A percentile compares a stretch with the other conserved stretches of the same genome.
Conservation (phyloP, 2,329 filamentous ascomycete genomes). For the Biscogniauxia marginata region DNA sequence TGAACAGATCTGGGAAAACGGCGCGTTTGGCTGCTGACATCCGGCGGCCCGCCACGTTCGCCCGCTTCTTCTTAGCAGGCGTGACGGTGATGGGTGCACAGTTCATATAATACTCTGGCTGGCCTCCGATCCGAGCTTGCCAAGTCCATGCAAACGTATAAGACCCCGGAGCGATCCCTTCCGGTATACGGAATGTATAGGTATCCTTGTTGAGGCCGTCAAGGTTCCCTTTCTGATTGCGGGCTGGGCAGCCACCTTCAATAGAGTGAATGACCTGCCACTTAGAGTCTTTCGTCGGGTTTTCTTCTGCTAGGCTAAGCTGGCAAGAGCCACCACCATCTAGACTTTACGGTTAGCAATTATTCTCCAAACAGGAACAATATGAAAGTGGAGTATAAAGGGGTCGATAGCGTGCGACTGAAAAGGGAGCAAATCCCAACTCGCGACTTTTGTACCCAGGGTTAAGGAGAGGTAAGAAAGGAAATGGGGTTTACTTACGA, state of each 20-base stretch:
- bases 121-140: slow-evolving; percentile 66
- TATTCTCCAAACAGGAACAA: slow-evolving; percentile 48
- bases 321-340: slow-evolving; percentile 75
- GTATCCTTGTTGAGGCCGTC: slow-evolving; percentile 41
- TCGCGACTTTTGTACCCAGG: no score
- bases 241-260: slow-evolving; percentile 65
- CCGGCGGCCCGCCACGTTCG: slow-evolving; percentile 10
- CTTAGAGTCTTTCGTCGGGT: slow-evolving; percentile 50
- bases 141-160: slow-evolving; percentile 74
- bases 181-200: slow-evolving; percentile 60
- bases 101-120: slow-evolving; percentile 77
- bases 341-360: slow-evolving; percentile 50
- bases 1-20: slow-evolving; percentile 64
- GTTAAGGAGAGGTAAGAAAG: slow-evolving; percentile 26
- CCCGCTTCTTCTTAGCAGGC: slow-evolving; percentile 15
- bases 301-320: slow-evolving; percentile 65
- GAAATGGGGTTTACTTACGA: background rate
- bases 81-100: slow-evolving; percentile 64
- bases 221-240: slow-evolving; percentile 49
- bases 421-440: no score
- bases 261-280: slow-evolving; percentile 74
- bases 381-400: slow-evolving; percentile 39
- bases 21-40: slow-evolving; percentile 18
- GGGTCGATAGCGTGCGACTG: no score
- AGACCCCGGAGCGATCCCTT: slow-evolving; percentile 57